phyloP scores from a whole-genome alignment of 2,329 filamentous ascomycete species.

The Clonostachys sp. region DNA sequence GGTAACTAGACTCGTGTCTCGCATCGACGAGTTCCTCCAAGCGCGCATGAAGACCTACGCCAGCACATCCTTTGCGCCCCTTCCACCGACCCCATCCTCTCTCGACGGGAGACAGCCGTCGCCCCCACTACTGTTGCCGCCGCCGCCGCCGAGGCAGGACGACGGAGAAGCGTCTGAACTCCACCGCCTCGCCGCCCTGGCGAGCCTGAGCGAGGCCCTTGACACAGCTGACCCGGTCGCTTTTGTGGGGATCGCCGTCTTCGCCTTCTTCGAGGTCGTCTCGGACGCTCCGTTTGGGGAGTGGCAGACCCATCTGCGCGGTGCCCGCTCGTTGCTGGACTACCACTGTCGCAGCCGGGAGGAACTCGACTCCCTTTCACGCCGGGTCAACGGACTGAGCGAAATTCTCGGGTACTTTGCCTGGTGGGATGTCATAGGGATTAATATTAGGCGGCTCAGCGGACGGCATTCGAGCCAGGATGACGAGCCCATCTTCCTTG shows the following conservation, averaged over 20 bases:
- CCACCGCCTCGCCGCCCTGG: constrained; percentile 23
- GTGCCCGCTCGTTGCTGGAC: constrained; percentile 31
- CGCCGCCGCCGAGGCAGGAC: too few species aligned
- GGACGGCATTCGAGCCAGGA: background rate
- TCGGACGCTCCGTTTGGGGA: constrained; percentile 31
- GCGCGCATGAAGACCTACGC: too few species aligned
- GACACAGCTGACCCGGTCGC: constrained; percentile 32
- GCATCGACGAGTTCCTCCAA: too few species aligned
- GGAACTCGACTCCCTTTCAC: constrained; percentile 24
- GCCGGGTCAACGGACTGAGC: constrained; percentile 23
- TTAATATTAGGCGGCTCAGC: constrained; percentile 7
- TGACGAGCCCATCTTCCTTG: constrained; percentile 25
- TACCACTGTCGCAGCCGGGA: constrained; percentile 25
- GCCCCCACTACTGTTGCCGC: too few species aligned
- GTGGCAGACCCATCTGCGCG: constrained; percentile 30
- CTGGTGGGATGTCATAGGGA: constrained; percentile 32
- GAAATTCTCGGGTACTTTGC: constrained; percentile 30
- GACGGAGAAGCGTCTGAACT: constrained; percentile 2
- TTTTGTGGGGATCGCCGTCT: constrained; percentile 34
- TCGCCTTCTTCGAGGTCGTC: constrained; percentile 34
- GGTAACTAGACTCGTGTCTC: too few species aligned
- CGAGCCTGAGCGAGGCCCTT: constrained; percentile 28
- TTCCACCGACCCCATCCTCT: too few species aligned
- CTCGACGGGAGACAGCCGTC: too few species aligned
- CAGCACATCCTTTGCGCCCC: too few species aligned